Base-by-base conservation (phyloP, 202 grass and related monocot species). In the Panicum hallii region DNA sequence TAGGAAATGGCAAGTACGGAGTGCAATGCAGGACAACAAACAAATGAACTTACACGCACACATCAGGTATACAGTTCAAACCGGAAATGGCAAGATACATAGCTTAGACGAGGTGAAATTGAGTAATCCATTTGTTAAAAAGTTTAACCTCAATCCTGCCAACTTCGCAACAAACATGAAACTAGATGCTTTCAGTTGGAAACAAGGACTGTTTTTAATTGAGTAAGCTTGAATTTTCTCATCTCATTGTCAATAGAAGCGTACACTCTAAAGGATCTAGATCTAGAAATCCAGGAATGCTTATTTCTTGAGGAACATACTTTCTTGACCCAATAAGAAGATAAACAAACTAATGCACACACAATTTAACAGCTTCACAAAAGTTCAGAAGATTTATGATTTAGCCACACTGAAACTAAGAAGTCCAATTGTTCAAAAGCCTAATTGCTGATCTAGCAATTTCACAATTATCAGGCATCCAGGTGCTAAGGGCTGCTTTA, bases 151-250 rank as follows among this genome's bases (percentile, higher is more conserved):
- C 19, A 57, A 79, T 53, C 6, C 28, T 47, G 40, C 0, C 28
- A 32, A 82, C 16, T 89, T 46, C 30, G 8, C 57, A 71, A 73
- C 57, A 7, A 78, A 43, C 64, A 82, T 4, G 19, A 42, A 43
- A 48, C 72, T 40, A 12, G 5, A 74, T 79, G 22, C 43, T 84
- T 68, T 16, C 1, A 7, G 11, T 53, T 4, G 16, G 30, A 83
- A 83, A 68, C 14, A 22, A 57, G 10, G 3, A 55, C 19, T 6
- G 2, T 64, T 55, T 73, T 64, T 45, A 54, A 54, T 66, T 40
- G 3, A 72, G 45, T 28, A 44, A 56, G 47, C 44, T 67, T 2
- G 55, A 5, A 61, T 26, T 50, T 4, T 72, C 55, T 22, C n/a
- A 10, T 26, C 41, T 49, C 70, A 60, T 12, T 42, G 7, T 40